Evolutionary conservation across 441 rosid genomes (phyloP), one percentile per base, ranked within the genome.

Genomic region (Manihot esculenta): DNA sequence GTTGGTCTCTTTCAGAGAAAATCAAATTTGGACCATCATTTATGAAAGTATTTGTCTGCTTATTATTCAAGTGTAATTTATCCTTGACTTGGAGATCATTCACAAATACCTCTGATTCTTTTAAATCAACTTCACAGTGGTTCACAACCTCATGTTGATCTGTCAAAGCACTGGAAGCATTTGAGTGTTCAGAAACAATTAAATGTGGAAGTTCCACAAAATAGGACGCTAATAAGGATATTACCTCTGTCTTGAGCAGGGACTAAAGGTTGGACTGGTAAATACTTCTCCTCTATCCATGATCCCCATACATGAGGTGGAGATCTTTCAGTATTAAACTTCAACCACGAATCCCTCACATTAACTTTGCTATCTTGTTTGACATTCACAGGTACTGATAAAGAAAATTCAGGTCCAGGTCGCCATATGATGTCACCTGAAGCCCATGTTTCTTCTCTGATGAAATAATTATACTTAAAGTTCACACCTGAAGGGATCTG

Each of bases 121-220:
- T 74, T 23, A 64, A 53, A 76, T 74, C 82, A 76, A 55, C 74
- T 76, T 68, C 81, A 64, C 33, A 50, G 41, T 69, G 58, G 57
- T 84, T 50, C 42, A 56, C 65, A 38, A 66, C 68, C 77, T 76
- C 80, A 62, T 69, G 78, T 78, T 84, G 81, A 94, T 88, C 99
- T 94, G 99, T 86, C 85, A 90, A 92, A 85, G 78, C 88, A 89
- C 99, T 94, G 97, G 86, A 89, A 85, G 75, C 85, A 88, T 89
- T 85, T 92, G 87, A 94, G 97, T 90, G 87, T 90, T 86, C 89
- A 86, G 89, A 89, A 82, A 79, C 82, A 86, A 77, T 61, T 72
- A 84, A 69, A 57, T 59, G 78, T 62, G 66, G 76, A 77, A 74
- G 64, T 70, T 75, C 68, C 55, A 62, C 58, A 21, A 44, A 77